Evolutionary conservation across 2,329 filamentous ascomycete species (phyloP), one percentile per base, ranked within the genome.

Genomic region (Fusarium sp.): DNA sequence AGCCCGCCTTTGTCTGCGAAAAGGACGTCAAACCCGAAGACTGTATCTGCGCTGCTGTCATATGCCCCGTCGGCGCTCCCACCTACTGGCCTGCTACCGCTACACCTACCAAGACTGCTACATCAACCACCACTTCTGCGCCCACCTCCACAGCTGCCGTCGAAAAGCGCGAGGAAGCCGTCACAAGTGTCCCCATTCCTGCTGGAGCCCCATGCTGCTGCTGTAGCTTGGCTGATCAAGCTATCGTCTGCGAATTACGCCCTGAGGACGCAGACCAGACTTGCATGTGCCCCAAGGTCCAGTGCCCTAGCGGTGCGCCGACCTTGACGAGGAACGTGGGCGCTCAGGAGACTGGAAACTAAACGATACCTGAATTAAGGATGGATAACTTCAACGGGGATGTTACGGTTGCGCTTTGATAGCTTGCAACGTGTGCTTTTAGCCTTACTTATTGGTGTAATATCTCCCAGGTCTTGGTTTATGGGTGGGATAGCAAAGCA

Each of bases 1-100:
- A 58, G 9, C 46, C 44, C 9, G 69, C 62, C 53, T 77, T 78
- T 24, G 62, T 70, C 54, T 80, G 79, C 69, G 63, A 59, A n/a
- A 41, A 51, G 13, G 15, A 60, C 8, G 40, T 66, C 63, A 58
- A 54, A 11, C 54, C 62, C 27, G 32, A 56, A 22, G 69, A 75
- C 11, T 80, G 79, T 66, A 34, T 75, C 52, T 80, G 75, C 51
- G 52, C 56, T 5, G 67, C 64, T 11, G 70, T 74, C 15, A 24
- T 56, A 34, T 78, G 75, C 48, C 75, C 76, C n/a, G 27, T 44
- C 16, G 54, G 48, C 38, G 74, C 75, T 8, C 62, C 65, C 7
- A 75, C 63, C 12, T 34, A 67, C 41, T 65, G 65, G 55, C 58
- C 61, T 16, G 41, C 40, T 20, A 44, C 61, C 6, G 27, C 46